These are phyloP conservation scores for Wickerhamomyces chambardii DNA, from an alignment of 805 yeast species.

Conservation along the genomic window DNA sequence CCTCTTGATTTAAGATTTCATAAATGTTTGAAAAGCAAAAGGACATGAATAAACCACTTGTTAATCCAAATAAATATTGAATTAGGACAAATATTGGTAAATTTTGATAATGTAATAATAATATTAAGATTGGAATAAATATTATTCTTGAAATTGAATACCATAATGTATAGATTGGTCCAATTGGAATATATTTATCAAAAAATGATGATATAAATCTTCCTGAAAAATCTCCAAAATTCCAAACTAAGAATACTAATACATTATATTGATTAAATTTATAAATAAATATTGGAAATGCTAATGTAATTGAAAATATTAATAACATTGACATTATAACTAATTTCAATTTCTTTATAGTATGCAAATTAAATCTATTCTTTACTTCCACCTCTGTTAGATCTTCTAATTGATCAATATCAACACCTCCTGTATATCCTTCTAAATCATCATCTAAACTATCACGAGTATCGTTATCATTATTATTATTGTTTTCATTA, in stretches of 20 bases:
- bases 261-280: no score
- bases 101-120: no score
- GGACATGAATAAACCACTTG: neutral
- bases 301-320: neutral
- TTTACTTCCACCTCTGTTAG: neutral
- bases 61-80: neutral
- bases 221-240: neutral
- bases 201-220: neutral
- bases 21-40: neutral
- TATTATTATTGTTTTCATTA: no score
- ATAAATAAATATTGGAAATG: neutral
- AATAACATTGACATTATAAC: neutral
- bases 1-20: neutral
- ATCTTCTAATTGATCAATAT: neutral
- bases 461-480: neutral
- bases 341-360: neutral
- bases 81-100: no score
- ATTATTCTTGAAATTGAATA: neutral
- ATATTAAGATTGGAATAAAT: neutral
- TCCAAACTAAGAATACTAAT: neutral
- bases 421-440: neutral
- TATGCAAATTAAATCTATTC: neutral
- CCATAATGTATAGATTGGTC: neutral
- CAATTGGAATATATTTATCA: neutral
- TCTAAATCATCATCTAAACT: neutral